These are phyloP conservation scores for Lipomyces yamadae DNA, from an alignment of 805 yeast species.

Conservation along the genomic window DNA sequence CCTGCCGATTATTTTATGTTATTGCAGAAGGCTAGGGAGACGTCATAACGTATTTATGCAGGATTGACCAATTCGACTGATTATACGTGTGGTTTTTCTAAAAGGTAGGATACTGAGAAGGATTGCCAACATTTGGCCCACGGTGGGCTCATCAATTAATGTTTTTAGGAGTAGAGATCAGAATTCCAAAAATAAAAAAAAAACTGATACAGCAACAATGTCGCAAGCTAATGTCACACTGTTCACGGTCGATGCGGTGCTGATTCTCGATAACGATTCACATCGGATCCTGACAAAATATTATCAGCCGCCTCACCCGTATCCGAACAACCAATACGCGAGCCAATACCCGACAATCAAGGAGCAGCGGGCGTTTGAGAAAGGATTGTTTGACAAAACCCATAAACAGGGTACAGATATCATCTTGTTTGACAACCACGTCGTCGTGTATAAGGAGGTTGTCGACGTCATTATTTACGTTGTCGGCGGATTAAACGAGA, in stretches of 20 bases:
- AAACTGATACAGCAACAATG: slow-evolving; percentile 9
- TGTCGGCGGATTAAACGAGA: slow-evolving; percentile 78
- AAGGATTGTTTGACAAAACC: slow-evolving; percentile 72
- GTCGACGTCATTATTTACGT: slow-evolving; percentile 75
- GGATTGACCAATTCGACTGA: neutral
- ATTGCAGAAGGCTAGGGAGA: neutral
- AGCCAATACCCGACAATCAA: slow-evolving; percentile 52
- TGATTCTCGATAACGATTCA: slow-evolving; percentile 82
- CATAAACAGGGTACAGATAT: slow-evolving; percentile 80
- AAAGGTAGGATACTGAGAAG: neutral
- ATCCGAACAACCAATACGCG: slow-evolving; percentile 39
- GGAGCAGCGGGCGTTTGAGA: slow-evolving; percentile 79
- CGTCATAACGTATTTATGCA: neutral
- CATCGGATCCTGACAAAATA: slow-evolving; percentile 83
- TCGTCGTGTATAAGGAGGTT: slow-evolving; percentile 84
- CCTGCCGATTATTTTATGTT: neutral
- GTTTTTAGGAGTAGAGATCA: neutral
- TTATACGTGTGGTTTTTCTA: neutral
- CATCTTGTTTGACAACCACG: slow-evolving; percentile 73
- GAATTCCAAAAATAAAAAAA: neutral
- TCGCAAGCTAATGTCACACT: slow-evolving; percentile 47
- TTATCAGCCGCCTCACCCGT: slow-evolving; percentile 66
- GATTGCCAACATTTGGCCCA: neutral
- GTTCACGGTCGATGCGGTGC: slow-evolving; percentile 78
- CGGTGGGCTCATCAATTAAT: neutral